Base-by-base conservation (phyloP, 2,329 filamentous ascomycete genomes). In the Penicillium sp. region DNA sequence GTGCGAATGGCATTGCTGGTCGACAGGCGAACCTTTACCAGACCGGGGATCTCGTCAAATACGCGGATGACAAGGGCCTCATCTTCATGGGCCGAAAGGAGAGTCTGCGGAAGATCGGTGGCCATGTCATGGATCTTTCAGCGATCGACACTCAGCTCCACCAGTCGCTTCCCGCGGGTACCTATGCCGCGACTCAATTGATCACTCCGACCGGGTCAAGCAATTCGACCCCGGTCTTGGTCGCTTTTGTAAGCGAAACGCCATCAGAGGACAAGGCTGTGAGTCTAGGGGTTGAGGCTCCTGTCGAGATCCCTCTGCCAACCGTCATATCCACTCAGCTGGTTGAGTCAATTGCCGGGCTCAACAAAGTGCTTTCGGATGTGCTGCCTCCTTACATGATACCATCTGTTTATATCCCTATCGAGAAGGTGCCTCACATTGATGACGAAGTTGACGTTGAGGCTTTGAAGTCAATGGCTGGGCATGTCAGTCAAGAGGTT, bases 21-120 rank as follows among this genome's bases (percentile, higher is more conserved):
- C 50, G 50, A 13, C 40, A 49, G 2, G 14, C 34, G 14, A 47
- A 27, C 24, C 43, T 56, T 5, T 56, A 56, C 18, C 47, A 53
- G 31, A 56, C 54, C 2, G 54, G 54, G 16, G 54, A 56, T 24
- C 49, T 56, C 16, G 54, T 54, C 42, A 47, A 53, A 24, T 50
- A 56, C 24, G 49, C 27, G 16, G 49, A 53, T 47, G 54, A 47
- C 42, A 42, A 47, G 29, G 24, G 42, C 16, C n/a, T 53, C 10
- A 40, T 53, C 9, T 56, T 53, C n/a, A 47, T 56, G 46, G 49
- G 54, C 14, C 54, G 54, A 18, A 56, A 56, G 29, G 54, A 56
- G 14, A 57, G 51, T 21, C 39, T 56, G 10, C 38, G 45, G 36
- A 52, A 45, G 32, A 44, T 56, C 10, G 54, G 52, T 27, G 54